These are phyloP conservation scores for Paspalum notatum DNA, from an alignment of 176 grass and related monocot species.

Conservation along the genomic window DNA sequence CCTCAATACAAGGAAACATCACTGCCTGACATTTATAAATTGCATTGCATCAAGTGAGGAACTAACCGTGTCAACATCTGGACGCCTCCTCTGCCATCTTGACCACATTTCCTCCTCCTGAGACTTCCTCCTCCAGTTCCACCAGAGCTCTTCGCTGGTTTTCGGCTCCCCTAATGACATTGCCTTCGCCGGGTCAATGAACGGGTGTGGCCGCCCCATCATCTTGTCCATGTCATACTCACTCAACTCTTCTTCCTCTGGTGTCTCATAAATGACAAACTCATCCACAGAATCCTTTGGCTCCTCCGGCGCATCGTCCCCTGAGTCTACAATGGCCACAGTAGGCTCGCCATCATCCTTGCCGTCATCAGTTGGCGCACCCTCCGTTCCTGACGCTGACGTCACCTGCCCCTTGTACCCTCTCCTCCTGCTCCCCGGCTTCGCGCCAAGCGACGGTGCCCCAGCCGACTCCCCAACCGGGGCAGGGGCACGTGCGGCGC, in stretches of 20 bases:
- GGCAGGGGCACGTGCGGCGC: conserved; percentile 78
- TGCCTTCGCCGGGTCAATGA: conserved; percentile 69
- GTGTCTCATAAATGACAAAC: conserved; percentile 84
- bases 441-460: conserved; percentile 71
- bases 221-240: conserved; percentile 83
- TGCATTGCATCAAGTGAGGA: neutral
- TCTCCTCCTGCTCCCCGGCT: conserved; percentile 81
- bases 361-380: conserved; percentile 27
- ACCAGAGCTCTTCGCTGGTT: conserved; percentile 93
- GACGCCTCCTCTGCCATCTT: conserved; percentile 86
- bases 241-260: conserved; percentile 63
- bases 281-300: conserved; percentile 54
- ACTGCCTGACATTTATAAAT: neutral
- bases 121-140: conserved; percentile 89
- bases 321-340: conserved; percentile 37
- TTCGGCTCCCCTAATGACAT: conserved; percentile 64
- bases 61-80: conserved; percentile 87
- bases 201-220: conserved; percentile 75
- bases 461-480: conserved; percentile 65
- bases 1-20: neutral
- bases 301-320: conserved; percentile 49
- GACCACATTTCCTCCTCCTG: conserved; percentile 84
- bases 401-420: conserved; percentile 51
- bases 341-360: conserved; percentile 29
- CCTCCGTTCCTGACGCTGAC: conserved; percentile 32